phyloP scores from a whole-genome alignment of 2,329 filamentous ascomycete genomes.

The Nemania bipapillata region DNA sequence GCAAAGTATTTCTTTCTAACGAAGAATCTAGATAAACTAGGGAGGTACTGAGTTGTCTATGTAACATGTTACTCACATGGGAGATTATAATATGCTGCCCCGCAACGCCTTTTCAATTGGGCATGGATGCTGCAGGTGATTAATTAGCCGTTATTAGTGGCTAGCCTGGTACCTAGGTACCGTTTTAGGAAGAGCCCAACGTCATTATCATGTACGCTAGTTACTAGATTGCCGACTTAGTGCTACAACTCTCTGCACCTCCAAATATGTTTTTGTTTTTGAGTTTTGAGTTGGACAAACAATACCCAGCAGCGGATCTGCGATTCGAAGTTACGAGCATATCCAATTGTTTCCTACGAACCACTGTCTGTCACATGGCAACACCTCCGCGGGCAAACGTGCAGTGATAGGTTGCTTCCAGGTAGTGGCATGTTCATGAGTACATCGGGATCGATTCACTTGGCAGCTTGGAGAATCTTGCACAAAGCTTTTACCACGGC shows the following conservation, averaged over 20 bases:
- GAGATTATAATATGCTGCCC: too few relatives aligned
- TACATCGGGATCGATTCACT: background rate
- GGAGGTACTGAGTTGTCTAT: too few relatives aligned
- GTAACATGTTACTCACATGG: too few relatives aligned
- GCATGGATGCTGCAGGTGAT: slow-evolving; percentile 14
- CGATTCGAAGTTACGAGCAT: background rate
- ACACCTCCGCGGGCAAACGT: background rate
- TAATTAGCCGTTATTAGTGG: slow-evolving; percentile 10
- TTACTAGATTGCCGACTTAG: background rate
- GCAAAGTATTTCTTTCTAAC: too few relatives aligned
- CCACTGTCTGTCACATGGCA: slow-evolving; percentile 16
- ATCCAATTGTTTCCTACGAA: slow-evolving; percentile 8
- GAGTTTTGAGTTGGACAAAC: slow-evolving; percentile 1
- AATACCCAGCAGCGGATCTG: slow-evolving; percentile 1
- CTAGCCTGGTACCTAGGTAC: slow-evolving; percentile 2
- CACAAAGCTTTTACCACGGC: slow-evolving; percentile 14
- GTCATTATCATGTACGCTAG: slow-evolving; percentile 31
- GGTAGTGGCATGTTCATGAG: slow-evolving; percentile 10
- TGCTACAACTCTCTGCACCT: background rate
- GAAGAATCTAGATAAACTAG: too few relatives aligned
- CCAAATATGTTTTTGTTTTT: slow-evolving; percentile 2
- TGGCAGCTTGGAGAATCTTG: slow-evolving; percentile 3
- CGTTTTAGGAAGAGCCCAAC: slow-evolving; percentile 29
- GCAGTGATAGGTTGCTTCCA: slow-evolving; percentile 11
- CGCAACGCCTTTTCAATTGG: slow-evolving; percentile 2